Base-by-base conservation (phyloP, 345 rosid genomes). In the Hibiscus syriacus region DNA sequence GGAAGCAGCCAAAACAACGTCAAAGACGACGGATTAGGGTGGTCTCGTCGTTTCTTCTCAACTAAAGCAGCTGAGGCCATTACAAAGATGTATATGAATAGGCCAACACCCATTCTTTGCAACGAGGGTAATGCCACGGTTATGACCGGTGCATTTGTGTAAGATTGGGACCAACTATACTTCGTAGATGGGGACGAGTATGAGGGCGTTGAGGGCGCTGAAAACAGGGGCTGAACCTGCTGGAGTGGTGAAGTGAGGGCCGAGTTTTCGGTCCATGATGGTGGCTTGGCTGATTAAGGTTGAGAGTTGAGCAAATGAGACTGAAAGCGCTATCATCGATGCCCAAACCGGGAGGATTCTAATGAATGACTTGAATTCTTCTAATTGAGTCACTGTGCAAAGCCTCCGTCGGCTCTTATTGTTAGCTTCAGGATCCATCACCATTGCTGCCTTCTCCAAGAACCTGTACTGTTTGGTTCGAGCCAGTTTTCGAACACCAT, bases 361-460 rank as follows among this genome's bases (percentile, higher is more conserved):
- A 2, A 79, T 2, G 65, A 85, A 70, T 26, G 80, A 80, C 61
- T 85, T 85, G 62, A 83, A 73, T 77, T 87, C 89, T 72, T 87
- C 92, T 0, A 87, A 84, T 77, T 83, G 89, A 38, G 92, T 85
- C 16, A 83, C 69, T 3, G 89, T 84, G 82, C 86, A 83, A 5
- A 85, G 80, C 29, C 36, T 76, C 92, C 89, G 81, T 1, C 82
- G 76, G 73, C 58, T 79, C 30, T 13, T 30, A 12, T 64, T 43
- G 50, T 27, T 39, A 3, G 53, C 26, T 61, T 78, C 86, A 17
- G 75, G 63, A 48, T 83, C 83, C 1, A 69, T 71, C 30, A 80
- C n/a, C 9, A 80, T 74, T 7, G 89, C 87, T 43, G 92, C 92
- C 70, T 83, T 84, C 64, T 87, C 89, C 57, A 83, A 71, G 70